Base-by-base conservation (phyloP, 495 filamentous ascomycete genomes). In the Pyrenopolyporus hunteri region DNA sequence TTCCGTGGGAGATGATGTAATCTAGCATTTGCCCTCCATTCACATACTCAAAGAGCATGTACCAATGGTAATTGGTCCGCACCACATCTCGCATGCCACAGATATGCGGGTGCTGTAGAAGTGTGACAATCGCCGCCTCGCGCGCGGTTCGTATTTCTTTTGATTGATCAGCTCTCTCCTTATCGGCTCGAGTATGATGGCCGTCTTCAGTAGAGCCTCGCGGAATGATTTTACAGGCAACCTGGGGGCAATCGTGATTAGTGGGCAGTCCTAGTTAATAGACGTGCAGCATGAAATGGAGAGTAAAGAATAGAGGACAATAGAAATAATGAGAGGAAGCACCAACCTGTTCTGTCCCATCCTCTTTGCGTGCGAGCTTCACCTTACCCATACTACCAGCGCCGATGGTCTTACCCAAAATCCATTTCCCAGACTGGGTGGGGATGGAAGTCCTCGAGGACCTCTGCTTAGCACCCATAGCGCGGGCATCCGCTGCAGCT, bases 11-110 rank as follows among this genome's bases (percentile, higher is more conserved):
- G 68, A 99, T 99, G 74, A 99, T 99, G 73, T 99, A 99, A 78
- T 99, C 94, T 36, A 99, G 85, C 94, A 99, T 99, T 74, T 99
- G 94, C 10, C 94, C 95, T 43, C 94, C 94, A 71, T 99, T 97
- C 75, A 99, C 95, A 72, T 96, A 97, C 77, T 99, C 94, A 70
- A 98, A 99, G 17, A 99, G 85, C 94, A 99, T 99, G 73, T 99
- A 99, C 94, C 94, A 99, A 73, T 99, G 94, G 74, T 96, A 94
- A 68, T 92, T 90, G 13, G 94, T 98, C 17, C 92, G 89, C 47
- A 97, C 86, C 10, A 97, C 91, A 76, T 99, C 94, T 57, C 92
- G 84, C 85, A 99, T 92, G 5, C 88, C 93, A 73, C 94, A 99
- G 56, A 98, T 96, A 71, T 97, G 96, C 3, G 94, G 95, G 64